Base-by-base conservation (phyloP, 768 basidiomycete species). In the Kockovaella imperatae region DNA sequence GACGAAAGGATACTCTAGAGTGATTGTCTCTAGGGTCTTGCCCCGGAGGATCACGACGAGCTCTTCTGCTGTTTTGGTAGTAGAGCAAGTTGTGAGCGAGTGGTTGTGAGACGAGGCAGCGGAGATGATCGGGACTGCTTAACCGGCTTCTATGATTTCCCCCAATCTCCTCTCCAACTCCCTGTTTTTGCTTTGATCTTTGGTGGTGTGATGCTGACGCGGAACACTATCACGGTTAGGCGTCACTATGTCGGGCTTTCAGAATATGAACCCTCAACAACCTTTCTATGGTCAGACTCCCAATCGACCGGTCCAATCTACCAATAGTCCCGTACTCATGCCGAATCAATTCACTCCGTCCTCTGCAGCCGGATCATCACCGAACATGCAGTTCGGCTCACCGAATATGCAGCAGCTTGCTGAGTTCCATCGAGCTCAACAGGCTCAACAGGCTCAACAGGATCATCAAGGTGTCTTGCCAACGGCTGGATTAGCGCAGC, bases 101-200 rank as follows among this genome's bases (percentile, higher is more conserved):
- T 53, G 50, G 54, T 57, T 49, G 44, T 46, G 41, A 41, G 32
- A 35, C n/a, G 43, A 32, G 40, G 34, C 26, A 28, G 48, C 41
- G 47, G 48, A 29, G 47, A 42, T 42, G 28, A 38, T 38, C 25
- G 45, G 54, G 45, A 48, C 24, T 62, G 64, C 53, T 66, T 66
- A 66, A 43, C 34, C 52, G 54, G 64, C 60, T 62, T 60, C 56
- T 66, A 66, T 66, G 64, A 66, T 55, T 48, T 52, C 21, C 46
- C 24, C 23, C 43, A 47, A 47, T 25, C 24, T 36, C 18, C 36
- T 51, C 38, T 13, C 15, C 24, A 26, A 3, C 42, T 15, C 25
- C 0, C 20, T 13, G 21, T 44, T 30, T 7, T 10, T 5, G 15
- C 13, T 38, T 23, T 52, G 18, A 30, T n/a, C 24, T 51, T 45